Base-by-base conservation (phyloP, 2,329 filamentous ascomycete genomes). In the Ophiostoma montium region DNA sequence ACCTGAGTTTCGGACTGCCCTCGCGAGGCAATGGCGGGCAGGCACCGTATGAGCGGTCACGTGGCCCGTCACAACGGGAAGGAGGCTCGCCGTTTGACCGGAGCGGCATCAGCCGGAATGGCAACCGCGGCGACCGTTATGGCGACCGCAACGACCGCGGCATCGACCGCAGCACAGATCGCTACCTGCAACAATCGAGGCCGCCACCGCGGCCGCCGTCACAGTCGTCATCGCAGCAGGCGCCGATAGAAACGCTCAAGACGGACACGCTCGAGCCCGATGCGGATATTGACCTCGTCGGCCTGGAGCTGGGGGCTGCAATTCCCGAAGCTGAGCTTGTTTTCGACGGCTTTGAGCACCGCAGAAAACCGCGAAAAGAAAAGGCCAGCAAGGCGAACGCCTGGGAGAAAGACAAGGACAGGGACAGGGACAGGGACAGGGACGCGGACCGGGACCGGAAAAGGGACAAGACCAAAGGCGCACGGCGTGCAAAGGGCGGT, bases 361-460 rank as follows among this genome's bases (percentile, higher is more conserved):
- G 35, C 16, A 38, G 46, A 3, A 52, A 47, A 16, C 16, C 16
- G 18, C 46, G 50, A n/a, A 49, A 49, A 30, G 47, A 52, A 5
- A 42, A 42, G 39, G 9, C 10, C 18, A n/a, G n/a, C n/a, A 39
- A 41, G 38, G 19, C 16, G 13, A 33, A 50, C 39, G 16, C 16
- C 36, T 44, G 23, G 21, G 8, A 27, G 8, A 47, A 27, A 31
- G 8, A 27, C 11, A 51, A 49, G 43, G 7, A 33, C 5, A 39
- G 23, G 31, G 35, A 35, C 10, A 44, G 38, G 10, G 27, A 38
- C 4, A 19, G 38, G 15, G 7, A n/a, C 5, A 47, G 31, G 16
- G 41, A 19, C 2, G n/a, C n/a, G n/a, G 35, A 33, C 12, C 44
- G 59, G 31, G 63, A 65, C 1, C 66, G 67, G 8, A 64, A 32